Evolutionary conservation across 495 filamentous ascomycete genomes (phyloP).

Genomic region (Aspergillus cristatus): DNA sequence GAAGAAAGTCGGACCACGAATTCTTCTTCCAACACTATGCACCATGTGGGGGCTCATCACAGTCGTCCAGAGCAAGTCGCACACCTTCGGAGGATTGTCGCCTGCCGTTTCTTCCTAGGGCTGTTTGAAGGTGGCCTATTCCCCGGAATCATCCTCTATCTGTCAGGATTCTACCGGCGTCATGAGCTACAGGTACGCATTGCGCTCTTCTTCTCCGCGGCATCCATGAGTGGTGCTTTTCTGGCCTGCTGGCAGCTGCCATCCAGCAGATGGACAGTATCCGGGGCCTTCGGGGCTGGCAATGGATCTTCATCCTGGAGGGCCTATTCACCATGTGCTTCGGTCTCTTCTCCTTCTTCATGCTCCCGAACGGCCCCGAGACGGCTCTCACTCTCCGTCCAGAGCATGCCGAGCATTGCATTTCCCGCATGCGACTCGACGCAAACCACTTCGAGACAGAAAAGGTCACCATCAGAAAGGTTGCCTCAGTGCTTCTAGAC

Average conservation of each 20-base stretch:
- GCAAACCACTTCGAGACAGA: conserved; percentile 4
- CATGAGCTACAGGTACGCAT: conserved; percentile 67
- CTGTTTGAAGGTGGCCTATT: conserved; percentile 78
- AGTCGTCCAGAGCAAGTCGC: conserved; percentile 74
- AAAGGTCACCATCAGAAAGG: neutral
- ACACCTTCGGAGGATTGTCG: too few species aligned
- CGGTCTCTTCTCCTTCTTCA: conserved; percentile 67
- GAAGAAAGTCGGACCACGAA: conserved; percentile 62
- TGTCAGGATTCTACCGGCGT: conserved; percentile 81
- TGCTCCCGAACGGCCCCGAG: conserved; percentile 85
- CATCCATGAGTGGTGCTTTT: conserved; percentile 75
- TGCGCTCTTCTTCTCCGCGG: conserved; percentile 88
- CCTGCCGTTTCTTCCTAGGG: conserved; percentile 84
- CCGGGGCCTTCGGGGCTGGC: conserved; percentile 60
- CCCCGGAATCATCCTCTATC: conserved; percentile 79
- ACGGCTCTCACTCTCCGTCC: conserved; percentile 67
- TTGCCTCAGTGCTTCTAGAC: conserved; percentile 4
- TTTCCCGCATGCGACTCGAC: conserved; percentile 1
- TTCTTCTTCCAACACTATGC: conserved; percentile 70
- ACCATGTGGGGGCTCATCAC: conserved; percentile 70
- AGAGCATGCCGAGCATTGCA: conserved; percentile 14
- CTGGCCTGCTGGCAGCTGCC: conserved; percentile 71
- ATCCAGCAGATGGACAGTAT: conserved; percentile 69
- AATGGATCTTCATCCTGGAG: conserved; percentile 62
- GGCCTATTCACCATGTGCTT: conserved; percentile 42